Conservation (phyloP, 139 green algal species). For the Chara braunii region DNA sequence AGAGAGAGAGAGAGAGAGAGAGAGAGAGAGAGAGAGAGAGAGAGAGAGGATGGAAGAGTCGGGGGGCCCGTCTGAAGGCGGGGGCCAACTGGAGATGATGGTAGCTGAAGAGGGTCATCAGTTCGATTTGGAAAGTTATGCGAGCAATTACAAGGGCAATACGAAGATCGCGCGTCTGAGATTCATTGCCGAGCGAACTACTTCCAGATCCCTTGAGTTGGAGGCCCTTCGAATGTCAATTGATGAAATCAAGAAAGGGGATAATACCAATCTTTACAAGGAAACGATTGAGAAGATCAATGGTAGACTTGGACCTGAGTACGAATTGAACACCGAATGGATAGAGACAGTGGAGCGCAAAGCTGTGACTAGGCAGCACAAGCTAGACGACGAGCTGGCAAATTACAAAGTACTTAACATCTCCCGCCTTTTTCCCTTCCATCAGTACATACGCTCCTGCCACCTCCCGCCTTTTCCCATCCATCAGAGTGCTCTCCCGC, state of each 20-base stretch:
- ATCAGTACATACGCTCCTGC: not conserved
- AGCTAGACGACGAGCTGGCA: conserved; percentile 35
- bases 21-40: too few relatives aligned
- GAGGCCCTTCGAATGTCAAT: conserved; percentile 35
- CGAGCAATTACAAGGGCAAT: conserved; percentile 24
- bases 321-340: conserved; percentile 19
- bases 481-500: not conserved
- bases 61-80: not conserved
- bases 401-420: conserved; percentile 27
- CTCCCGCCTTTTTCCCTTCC: not conserved
- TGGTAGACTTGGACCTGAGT: not conserved
- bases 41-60: not conserved
- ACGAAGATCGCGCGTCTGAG: conserved; percentile 32
- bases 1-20: too few relatives aligned
- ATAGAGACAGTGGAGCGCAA: conserved; percentile 15
- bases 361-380: conserved; percentile 23
- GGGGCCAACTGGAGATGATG: not conserved
- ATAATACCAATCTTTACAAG: conserved; percentile 34
- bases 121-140: conserved; percentile 31
- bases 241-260: conserved; percentile 25
- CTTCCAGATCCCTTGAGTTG: not conserved
- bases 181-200: conserved; percentile 31
- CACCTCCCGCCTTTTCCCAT: not conserved
- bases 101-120: not conserved
- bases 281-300: conserved; percentile 14